Percentiles rank a stretch among this genome's conserved stretches.
These are phyloP conservation scores for Aristolochia fimbriata DNA, from an alignment of 164 flowering plant genomes.

Conservation along the genomic window DNA sequence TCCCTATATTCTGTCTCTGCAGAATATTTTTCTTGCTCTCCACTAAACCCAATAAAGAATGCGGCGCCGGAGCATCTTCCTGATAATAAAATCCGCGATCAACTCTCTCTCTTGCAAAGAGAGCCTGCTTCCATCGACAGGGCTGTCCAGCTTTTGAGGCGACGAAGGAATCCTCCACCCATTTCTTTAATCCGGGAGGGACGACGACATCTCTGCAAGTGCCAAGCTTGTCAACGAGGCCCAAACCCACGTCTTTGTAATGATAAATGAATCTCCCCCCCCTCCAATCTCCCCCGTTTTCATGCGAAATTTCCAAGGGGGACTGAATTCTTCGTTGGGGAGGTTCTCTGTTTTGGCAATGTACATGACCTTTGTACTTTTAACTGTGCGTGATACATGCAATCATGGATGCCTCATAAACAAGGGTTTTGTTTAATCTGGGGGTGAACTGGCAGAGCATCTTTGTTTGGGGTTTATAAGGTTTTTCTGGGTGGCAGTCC, in stretches of 20 bases:
- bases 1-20: background rate
- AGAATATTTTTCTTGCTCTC: background rate
- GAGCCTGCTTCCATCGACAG: slow-evolving; percentile 36
- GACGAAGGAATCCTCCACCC: slow-evolving; percentile 22
- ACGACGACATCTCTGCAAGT: slow-evolving; percentile 16
- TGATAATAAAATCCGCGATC: background rate
- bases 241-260: slow-evolving; percentile 24
- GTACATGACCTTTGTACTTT: background rate
- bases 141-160: slow-evolving; percentile 40
- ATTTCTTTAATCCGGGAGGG: slow-evolving; percentile 1
- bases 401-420: slow-evolving; percentile 31
- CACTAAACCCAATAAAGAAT: background rate
- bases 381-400: slow-evolving; percentile 11
- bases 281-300: slow-evolving; percentile 1
- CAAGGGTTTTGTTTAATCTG: slow-evolving; percentile 15
- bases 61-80: background rate
- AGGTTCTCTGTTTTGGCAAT: background rate
- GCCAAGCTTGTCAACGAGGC: slow-evolving; percentile 23
- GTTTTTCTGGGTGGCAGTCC: slow-evolving; percentile 13
- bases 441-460: slow-evolving; percentile 50
- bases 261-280: background rate
- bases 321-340: slow-evolving; percentile 6
- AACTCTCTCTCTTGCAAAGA: slow-evolving; percentile 7
- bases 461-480: slow-evolving; percentile 28
- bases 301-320: slow-evolving; percentile 10